Evolutionary conservation across 2,329 filamentous ascomycete genomes (phyloP), one percentile per base, ranked within the genome.

Genomic region (Cercospora berteroae): DNA sequence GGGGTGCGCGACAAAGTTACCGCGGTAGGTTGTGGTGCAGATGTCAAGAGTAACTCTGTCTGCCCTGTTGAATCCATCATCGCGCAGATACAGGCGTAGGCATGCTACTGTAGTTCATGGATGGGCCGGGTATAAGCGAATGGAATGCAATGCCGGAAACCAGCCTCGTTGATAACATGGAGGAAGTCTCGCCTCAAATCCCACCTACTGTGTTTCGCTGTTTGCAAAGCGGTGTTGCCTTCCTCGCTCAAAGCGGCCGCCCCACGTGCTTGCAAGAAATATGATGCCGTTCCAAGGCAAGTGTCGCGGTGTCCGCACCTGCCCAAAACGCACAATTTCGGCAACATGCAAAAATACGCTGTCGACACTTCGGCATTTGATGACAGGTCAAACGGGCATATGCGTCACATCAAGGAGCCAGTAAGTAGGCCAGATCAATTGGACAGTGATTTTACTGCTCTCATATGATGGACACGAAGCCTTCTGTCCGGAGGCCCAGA

Each of bases 21-120:
- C 60, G 44, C 36, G 10, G 13, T 50, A 57, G 65, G 31, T 63
- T 56, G 61, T 48, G 57, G 55, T 25, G 48, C 39, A 52, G 29
- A 56, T 44, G 62, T 63, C 57, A 55, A 33, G 61, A 48, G 10
- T 29, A 67, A 64, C 20, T 64, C 48, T 58, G 66, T 67, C 33
- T 61, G 57, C 48, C 59, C 44, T 58, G 27, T 36, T 50, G 59
- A 48, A 36, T 20, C 59, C 64, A 66, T 66, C 12, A 42, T 57
- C 50, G 56, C 52, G 50, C 56, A 25, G 61, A 44, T 64, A 48
- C 66, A 62, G 57, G 57, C 52, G 44, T 60, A 64, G 56, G 55
- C 55, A 64, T 64, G 63, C 63, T 27, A 50, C 63, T 33, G 23
- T 50, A 36, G 52, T 48, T 50, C 63, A 64, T 64, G 50, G 62